Conservation (phyloP, 768 basidiomycete genomes). For the Pleurotus pulmonarius region DNA sequence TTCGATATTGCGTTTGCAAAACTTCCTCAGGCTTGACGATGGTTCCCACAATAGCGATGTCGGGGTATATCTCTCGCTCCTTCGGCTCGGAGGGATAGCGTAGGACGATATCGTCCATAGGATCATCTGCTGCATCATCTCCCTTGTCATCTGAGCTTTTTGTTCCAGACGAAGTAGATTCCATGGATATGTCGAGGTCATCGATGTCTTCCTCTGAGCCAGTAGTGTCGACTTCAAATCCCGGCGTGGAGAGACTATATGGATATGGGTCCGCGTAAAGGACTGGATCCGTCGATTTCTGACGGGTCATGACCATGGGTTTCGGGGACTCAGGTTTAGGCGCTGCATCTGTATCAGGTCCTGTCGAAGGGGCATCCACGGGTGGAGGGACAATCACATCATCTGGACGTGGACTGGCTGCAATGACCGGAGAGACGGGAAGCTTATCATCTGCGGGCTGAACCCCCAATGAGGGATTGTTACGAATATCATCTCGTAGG, state of each 20-base stretch:
- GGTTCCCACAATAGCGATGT: too few species aligned
- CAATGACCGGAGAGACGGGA: not conserved
- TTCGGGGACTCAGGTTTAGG: constrained; percentile 1
- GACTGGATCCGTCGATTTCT: constrained; percentile 24
- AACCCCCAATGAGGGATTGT: too few species aligned
- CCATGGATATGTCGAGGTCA: constrained; percentile 15
- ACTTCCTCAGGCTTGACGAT: too few species aligned
- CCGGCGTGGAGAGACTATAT: constrained; percentile 43
- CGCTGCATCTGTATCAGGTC: not conserved
- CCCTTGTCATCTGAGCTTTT: constrained; percentile 19
- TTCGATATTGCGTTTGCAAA: too few species aligned
- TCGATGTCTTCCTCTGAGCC: constrained; percentile 4
- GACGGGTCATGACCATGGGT: not conserved
- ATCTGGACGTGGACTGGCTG: not conserved
- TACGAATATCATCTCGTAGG: too few species aligned
- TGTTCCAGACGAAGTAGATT: constrained; percentile 24
- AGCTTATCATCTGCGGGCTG: too few species aligned
- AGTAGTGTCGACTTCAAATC: constrained; percentile 9
- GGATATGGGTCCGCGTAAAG: constrained; percentile 42
- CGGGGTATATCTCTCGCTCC: too few species aligned
- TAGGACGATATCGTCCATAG: constrained; percentile 15
- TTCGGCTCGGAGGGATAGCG: constrained; percentile 18
- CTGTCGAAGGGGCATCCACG: not conserved
- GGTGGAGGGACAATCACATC: not conserved
- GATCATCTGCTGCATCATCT: constrained; percentile 5